Base-by-base conservation (phyloP, 202 grass and related monocot genomes). In the Zoysia matrella region DNA sequence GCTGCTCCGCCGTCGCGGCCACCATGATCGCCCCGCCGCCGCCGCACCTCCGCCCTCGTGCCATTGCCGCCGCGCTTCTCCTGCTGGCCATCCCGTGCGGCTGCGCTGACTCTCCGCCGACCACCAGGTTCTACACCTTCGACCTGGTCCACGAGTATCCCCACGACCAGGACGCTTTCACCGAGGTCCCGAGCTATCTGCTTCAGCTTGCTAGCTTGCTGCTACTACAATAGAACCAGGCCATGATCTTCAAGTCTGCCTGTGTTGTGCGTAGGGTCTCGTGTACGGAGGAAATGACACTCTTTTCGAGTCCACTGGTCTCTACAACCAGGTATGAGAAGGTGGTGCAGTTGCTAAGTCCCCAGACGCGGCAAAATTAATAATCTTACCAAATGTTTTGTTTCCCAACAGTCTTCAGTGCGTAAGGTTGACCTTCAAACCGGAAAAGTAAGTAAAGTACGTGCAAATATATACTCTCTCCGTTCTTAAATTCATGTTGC, bases 261-360 rank as follows among this genome's bases (percentile, higher is more conserved):
- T 60, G 2, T 22, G 16, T 65, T 65, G 41, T 42, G 8, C 48
- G 58, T 58, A 97, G 95, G 92, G 95, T 48, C 85, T 97, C 63
- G 52, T 91, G 57, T 97, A 97, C 77, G 95, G 78, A 65, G 92
- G 86, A 58, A 93, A 98, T 88, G 90, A 93, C 77, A 91, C 86
- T 56, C 82, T 94, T 64, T 89, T 88, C 44, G 95, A 97, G 82
- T 97, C 95, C 4, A 97, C 95, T 68, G 95, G 95, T 67, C 92
- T 97, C 4, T 86, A 97, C 71, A 11, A 76, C 60, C 60, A 89
- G 81, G 90, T 62, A 62, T 2, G 92, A 36, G 30, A 36, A 36
- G 30, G 30, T 89, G 87, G 80, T 81, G 4, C 55, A 57, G 55
- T 57, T 57, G 55, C 55, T 7, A 16, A 3, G 30, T n/a, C 55